phyloP scores from a whole-genome alignment of 2,329 filamentous ascomycete genomes.

The Trichothecium roseum region DNA sequence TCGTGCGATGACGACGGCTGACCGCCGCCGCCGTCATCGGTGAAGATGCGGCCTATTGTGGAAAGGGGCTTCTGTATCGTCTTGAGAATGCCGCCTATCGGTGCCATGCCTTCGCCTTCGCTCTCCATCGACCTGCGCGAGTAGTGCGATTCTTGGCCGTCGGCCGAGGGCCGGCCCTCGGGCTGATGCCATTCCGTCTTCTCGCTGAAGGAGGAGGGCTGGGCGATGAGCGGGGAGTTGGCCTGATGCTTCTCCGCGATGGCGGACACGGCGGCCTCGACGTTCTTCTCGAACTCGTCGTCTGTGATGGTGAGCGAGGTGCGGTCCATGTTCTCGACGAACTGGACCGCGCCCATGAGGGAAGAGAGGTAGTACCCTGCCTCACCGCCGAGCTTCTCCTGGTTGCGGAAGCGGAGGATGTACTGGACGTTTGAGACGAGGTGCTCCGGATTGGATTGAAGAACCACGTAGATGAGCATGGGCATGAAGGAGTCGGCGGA shows the following conservation, averaged over 20 bases:
- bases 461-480: slow-evolving; percentile 86
- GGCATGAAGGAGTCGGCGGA: slow-evolving; percentile 96
- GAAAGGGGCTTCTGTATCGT: slow-evolving; percentile 86
- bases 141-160: slow-evolving; percentile 29
- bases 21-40: slow-evolving; percentile 47
- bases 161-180: slow-evolving; percentile 26
- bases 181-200: slow-evolving; percentile 18
- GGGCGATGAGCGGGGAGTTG: slow-evolving; percentile 26
- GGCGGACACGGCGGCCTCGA: slow-evolving; percentile 90
- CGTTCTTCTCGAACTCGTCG: slow-evolving; percentile 89
- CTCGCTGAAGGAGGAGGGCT: slow-evolving; percentile 32
- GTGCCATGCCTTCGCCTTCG: slow-evolving; percentile 59
- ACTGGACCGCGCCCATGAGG: slow-evolving; percentile 87
- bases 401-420: slow-evolving; percentile 91
- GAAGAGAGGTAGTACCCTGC: slow-evolving; percentile 97
- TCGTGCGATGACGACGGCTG: slow-evolving; percentile 16
- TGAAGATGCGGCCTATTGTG: slow-evolving; percentile 91
- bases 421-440: slow-evolving; percentile 97
- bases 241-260: slow-evolving; percentile 80
- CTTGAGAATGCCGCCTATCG: slow-evolving; percentile 74
- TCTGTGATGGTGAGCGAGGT: slow-evolving; percentile 89
- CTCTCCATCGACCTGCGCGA: slow-evolving; percentile 43
- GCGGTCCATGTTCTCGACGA: slow-evolving; percentile 91
- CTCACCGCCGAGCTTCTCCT: slow-evolving; percentile 95
- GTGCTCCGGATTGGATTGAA: slow-evolving; percentile 90